These are phyloP conservation scores for Naegleria gruberi DNA, from an alignment of 208 protist genomes.

Conservation along the genomic window DNA sequence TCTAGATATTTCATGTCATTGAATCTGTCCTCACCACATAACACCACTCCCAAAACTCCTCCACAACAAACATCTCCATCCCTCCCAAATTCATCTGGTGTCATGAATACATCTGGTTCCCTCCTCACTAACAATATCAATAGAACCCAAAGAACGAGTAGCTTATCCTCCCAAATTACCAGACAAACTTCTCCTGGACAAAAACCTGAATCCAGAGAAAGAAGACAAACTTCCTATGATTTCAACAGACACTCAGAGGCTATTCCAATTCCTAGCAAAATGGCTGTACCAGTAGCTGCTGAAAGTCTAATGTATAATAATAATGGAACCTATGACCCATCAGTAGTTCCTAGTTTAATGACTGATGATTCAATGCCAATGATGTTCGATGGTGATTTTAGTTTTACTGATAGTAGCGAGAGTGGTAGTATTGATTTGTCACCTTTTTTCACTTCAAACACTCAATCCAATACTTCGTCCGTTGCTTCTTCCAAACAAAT, in stretches of 20 bases:
- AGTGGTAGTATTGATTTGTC: neutral
- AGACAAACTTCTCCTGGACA: neutral
- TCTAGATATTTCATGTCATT: neutral
- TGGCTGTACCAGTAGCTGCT: neutral
- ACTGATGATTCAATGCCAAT: neutral
- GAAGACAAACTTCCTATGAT: neutral
- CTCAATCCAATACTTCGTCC: neutral
- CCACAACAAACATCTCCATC: neutral
- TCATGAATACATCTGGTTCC: neutral
- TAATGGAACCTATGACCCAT: neutral
- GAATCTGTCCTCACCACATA: neutral
- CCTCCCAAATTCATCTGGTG: neutral
- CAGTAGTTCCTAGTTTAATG: neutral
- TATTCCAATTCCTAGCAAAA: neutral
- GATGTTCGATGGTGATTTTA: neutral
- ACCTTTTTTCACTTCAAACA: neutral
- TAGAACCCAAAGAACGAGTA: neutral
- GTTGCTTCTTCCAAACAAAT: neutral
- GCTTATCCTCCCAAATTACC: neutral
- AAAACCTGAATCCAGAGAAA: neutral
- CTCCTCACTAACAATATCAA: neutral
- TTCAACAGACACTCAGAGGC: neutral
- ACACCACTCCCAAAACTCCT: too few relatives aligned
- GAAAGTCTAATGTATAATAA: neutral
- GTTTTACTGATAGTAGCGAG: neutral